Conservation (phyloP, 2,329 filamentous ascomycete genomes). For the Canariomyces notabilis region DNA sequence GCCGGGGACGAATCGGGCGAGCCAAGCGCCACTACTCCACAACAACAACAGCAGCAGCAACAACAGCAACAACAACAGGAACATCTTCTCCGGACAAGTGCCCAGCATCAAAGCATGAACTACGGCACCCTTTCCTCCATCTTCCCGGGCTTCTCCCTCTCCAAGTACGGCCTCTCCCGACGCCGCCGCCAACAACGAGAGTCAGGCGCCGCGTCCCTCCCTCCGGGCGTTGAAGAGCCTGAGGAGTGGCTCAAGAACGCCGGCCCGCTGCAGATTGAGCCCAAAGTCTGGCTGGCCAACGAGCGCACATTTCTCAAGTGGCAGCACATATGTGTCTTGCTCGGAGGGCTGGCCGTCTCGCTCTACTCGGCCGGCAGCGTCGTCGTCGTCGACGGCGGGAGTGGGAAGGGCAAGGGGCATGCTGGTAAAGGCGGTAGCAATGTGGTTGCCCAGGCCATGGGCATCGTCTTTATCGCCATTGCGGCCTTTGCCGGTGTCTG, state of each 20-base stretch:
- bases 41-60: background rate
- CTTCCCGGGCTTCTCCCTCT: constrained; percentile 77
- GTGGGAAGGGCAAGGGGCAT: too few relatives aligned
- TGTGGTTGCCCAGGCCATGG: constrained; percentile 68
- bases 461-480: constrained; percentile 76
- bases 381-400: constrained; percentile 37
- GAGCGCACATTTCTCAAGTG: constrained; percentile 98
- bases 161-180: constrained; percentile 60
- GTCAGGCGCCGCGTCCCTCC: constrained; percentile 49
- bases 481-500: constrained; percentile 79
- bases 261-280: constrained; percentile 86
- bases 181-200: background rate
- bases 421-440: constrained; percentile 69
- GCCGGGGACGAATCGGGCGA: constrained; percentile 15
- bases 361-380: constrained; percentile 70
- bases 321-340: constrained; percentile 88
- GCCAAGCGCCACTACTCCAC: constrained; percentile 5
- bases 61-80: constrained; percentile 17
- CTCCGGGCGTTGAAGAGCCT: constrained; percentile 83
- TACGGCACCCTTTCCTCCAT: constrained; percentile 63
- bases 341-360: constrained; percentile 76
- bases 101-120: constrained; percentile 28
- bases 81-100: background rate
- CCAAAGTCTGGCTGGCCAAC: constrained; percentile 98
- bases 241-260: constrained; percentile 89